Evolutionary conservation across 2,329 filamentous ascomycete genomes (phyloP), one percentile per base, ranked within the genome.

Genomic region (Fusarium brevicatenulatum): DNA sequence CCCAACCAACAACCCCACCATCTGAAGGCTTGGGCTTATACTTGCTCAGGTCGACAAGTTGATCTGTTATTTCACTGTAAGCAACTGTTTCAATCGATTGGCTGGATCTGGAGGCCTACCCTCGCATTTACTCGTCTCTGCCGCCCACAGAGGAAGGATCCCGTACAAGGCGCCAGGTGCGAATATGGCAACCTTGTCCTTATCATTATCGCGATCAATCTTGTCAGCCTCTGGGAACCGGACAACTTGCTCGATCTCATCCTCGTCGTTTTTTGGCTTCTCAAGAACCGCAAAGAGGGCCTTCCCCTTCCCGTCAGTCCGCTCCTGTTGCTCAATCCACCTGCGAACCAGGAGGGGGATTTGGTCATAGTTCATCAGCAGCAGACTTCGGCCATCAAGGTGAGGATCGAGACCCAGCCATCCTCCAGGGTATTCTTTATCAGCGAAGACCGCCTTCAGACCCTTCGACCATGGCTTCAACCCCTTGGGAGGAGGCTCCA

Each of bases 341-440:
- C 83, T 80, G 42, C 82, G 79, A 55, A 87, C 85, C 37, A 73
- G 74, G 28, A 83, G 69, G 16, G 86, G 86, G 36, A 88, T 63
- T 10, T 83, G 80, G 9, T 77, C 72, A 70, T 86, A 85, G 37
- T 82, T 79, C 86, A 88, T 87, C 72, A 81, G 74, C 47, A 88
- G 75, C 68, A 88, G 74, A 62, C 82, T 83, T 23, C 86, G 83
- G 60, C 86, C 84, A 67, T 84, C 82, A 54, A 84, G 84, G 77
- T 89, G 87, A n/a, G 81, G 82, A 73, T 89, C 87, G 30, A 85
- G 78, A 40, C 87, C 87, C 32, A 82, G 81, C 87, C 87, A 89
- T 44, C 83, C 83, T 30, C 87, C 87, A 0, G 87, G 86, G 76
- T 89, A 86, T 55, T 83, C 78, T 37, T 82, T 80, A 9, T 79